Evolutionary conservation across 108 stramenopile species (phyloP).

Genomic region (Skeletonema potamos): DNA sequence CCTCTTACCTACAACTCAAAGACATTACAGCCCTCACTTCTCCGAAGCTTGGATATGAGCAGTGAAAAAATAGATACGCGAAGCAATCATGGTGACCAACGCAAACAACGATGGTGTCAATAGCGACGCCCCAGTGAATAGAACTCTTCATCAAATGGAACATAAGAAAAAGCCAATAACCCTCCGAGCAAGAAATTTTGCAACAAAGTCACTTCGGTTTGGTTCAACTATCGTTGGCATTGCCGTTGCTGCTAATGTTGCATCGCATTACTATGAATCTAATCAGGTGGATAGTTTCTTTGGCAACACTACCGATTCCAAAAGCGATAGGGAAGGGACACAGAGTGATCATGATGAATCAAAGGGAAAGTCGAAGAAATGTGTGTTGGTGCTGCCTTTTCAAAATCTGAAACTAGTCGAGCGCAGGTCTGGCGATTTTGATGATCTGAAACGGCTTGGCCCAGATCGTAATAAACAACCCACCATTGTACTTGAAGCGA

Average conservation of each 20-base stretch:
- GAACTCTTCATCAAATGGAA: neutral
- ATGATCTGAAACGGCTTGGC: neutral
- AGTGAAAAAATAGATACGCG: no score
- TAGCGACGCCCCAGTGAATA: neutral
- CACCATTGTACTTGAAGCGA: constrained; percentile 25
- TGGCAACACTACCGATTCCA: neutral
- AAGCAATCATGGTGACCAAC: no score
- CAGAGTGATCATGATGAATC: neutral
- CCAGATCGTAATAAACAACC: constrained; percentile 8
- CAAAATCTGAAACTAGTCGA: constrained; percentile 67
- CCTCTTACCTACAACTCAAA: no score
- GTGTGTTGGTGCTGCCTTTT: constrained; percentile 65
- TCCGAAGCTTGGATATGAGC: no score
- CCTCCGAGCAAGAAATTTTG: neutral
- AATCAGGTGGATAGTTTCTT: constrained; percentile 1
- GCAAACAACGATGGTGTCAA: no score
- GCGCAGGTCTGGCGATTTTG: neutral
- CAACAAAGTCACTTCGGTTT: neutral
- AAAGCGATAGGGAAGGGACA: neutral
- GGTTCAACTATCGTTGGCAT: neutral
- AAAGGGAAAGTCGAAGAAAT: constrained; percentile 33
- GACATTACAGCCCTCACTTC: no score
- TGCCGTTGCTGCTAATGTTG: neutral
- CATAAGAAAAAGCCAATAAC: neutral
- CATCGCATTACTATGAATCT: neutral